phyloP scores from a whole-genome alignment of 2,329 filamentous ascomycete species.

The Fusarium tricinctum region DNA sequence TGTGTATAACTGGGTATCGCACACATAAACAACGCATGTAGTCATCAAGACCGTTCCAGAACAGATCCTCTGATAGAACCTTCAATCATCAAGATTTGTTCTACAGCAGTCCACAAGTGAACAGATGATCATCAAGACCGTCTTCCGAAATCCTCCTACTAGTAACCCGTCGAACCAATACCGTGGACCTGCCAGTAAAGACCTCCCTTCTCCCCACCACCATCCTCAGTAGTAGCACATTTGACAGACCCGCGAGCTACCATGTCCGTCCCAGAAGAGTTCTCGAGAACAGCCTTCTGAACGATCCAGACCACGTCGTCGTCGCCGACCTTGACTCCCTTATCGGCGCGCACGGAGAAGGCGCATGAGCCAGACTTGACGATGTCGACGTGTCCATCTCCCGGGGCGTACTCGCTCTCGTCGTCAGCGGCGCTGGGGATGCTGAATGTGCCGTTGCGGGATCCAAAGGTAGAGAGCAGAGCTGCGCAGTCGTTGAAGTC shows the following conservation, averaged over 20 bases:
- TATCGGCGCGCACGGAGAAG: slow-evolving; percentile 46
- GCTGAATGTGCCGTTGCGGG: slow-evolving; percentile 52
- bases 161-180: slow-evolving; percentile 8
- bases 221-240: slow-evolving; percentile 23
- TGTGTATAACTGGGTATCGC: slow-evolving; percentile 35
- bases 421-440: slow-evolving; percentile 36
- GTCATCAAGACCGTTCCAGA: slow-evolving; percentile 32
- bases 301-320: slow-evolving; percentile 38
- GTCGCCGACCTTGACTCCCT: slow-evolving; percentile 30
- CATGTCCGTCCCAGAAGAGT: slow-evolving; percentile 34
- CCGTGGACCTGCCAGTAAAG: slow-evolving; percentile 43
- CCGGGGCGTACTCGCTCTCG: slow-evolving; percentile 22
- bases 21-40: slow-evolving; percentile 32
- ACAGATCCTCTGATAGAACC: slow-evolving; percentile 6
- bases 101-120: slow-evolving; percentile 3
- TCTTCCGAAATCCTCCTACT: slow-evolving; percentile 3
- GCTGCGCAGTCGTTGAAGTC: slow-evolving; percentile 52
- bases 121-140: slow-evolving; percentile 25
- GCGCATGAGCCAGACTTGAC: slow-evolving; percentile 48
- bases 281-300: slow-evolving; percentile 33
- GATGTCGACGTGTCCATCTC: slow-evolving; percentile 42
- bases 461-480: slow-evolving; percentile 50
- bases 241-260: slow-evolving; percentile 35
- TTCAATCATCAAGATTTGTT: slow-evolving; percentile 9
- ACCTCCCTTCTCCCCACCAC: slow-evolving; percentile 17